A percentile compares a stretch with the other conserved stretches of the same genome.
Conservation (phyloP, 305 asterid genomes). For the Plantago coronopus region DNA sequence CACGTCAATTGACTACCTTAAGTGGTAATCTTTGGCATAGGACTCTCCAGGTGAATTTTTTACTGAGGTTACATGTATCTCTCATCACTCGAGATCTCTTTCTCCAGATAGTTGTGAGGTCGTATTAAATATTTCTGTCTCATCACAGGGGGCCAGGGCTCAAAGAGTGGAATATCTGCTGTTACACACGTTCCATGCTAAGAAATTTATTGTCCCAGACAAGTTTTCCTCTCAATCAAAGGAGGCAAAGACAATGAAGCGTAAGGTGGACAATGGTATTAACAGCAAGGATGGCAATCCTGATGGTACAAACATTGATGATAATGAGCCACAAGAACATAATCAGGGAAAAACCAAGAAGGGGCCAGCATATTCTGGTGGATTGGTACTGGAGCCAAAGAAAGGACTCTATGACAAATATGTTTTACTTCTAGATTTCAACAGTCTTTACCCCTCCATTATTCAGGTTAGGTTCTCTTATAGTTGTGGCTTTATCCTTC, state of each 20-base stretch:
- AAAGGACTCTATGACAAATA: conserved; percentile 93
- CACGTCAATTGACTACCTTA: conserved; percentile 88
- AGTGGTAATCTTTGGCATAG: conserved; percentile 99
- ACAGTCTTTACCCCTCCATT: conserved; percentile 99
- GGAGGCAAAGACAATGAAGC: conserved; percentile 61
- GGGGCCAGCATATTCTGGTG: conserved; percentile 93
- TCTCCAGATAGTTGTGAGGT: conserved; percentile 18
- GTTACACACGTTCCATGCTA: conserved; percentile 89
- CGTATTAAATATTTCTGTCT: conserved; percentile 20
- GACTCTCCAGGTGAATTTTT: conserved; percentile 78
- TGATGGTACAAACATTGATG: conserved; percentile 45
- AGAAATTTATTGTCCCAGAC: conserved; percentile 92
- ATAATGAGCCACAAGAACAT: conserved; percentile 46
- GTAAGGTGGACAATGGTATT: conserved; percentile 46
- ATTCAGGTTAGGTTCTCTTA: conserved; percentile 66
- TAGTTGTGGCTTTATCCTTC: conserved; percentile 22
- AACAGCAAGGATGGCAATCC: conserved; percentile 53
- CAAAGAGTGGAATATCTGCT: conserved; percentile 96
- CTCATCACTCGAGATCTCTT: conserved; percentile 9
- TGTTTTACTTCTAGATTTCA: conserved; percentile 90
- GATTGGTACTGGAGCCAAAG: conserved; percentile 97
- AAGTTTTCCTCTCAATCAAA: conserved; percentile 55
- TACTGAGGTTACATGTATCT: conserved; percentile 17
- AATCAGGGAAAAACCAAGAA: conserved; percentile 57
- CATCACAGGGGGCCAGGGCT: conserved; percentile 93